Evolutionary conservation across 306 rosid species (phyloP).

Genomic region (Quercus agrifolia): DNA sequence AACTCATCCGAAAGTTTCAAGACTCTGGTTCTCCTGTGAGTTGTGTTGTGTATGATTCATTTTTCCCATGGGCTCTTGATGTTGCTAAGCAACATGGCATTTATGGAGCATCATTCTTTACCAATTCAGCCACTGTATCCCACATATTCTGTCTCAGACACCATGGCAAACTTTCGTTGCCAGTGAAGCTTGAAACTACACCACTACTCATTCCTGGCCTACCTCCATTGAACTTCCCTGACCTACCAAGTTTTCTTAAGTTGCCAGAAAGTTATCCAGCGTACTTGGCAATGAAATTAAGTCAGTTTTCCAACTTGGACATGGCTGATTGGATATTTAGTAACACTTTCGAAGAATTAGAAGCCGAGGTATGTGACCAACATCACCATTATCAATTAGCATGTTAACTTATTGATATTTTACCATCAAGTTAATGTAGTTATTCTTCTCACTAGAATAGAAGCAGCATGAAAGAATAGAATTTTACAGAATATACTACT

Average conservation of each 20-base stretch:
- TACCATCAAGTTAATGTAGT: not conserved
- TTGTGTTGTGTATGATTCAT: conserved; percentile 45
- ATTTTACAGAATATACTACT: too few species aligned
- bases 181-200: conserved; percentile 20
- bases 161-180: conserved; percentile 28
- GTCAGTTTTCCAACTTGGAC: conserved; percentile 47
- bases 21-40: conserved; percentile 20
- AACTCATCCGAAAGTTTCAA: conserved; percentile 16
- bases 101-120: conserved; percentile 38
- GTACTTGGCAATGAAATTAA: conserved; percentile 59
- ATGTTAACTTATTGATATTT: not conserved
- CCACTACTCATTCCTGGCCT: conserved; percentile 47
- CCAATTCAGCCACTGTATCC: conserved; percentile 43
- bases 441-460: not conserved
- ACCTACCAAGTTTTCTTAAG: conserved; percentile 50
- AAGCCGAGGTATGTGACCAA: conserved; percentile 35
- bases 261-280: conserved; percentile 53
- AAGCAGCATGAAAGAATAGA: not conserved
- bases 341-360: conserved; percentile 55
- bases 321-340: conserved; percentile 50
- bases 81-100: conserved; percentile 44
- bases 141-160: conserved; percentile 37
- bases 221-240: conserved; percentile 40
- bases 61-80: conserved; percentile 51
- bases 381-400: not conserved